Percentiles rank a stretch among this genome's conserved stretches.
phyloP scores from a whole-genome alignment of 2,329 filamentous ascomycete species.

The Fusarium setosum region DNA sequence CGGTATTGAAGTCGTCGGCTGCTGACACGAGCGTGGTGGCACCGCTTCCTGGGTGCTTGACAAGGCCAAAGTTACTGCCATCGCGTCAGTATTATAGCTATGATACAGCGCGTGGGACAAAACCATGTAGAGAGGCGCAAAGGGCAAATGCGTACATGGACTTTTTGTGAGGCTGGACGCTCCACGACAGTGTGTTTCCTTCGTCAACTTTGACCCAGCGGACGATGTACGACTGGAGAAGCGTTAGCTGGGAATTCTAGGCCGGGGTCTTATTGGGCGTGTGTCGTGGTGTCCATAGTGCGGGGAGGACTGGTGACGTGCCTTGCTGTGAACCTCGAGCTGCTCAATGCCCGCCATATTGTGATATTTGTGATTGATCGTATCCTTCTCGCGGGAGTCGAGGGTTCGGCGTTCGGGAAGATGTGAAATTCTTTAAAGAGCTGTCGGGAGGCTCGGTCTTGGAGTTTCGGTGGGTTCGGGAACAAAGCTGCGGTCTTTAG shows the following conservation, averaged over 20 bases:
- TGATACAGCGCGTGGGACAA: not conserved
- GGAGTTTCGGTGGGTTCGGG: slow-evolving; percentile 8
- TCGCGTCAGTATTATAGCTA: slow-evolving; percentile 25
- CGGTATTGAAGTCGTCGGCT: slow-evolving; percentile 56
- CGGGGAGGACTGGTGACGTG: slow-evolving; percentile 52
- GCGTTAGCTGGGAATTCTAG: slow-evolving; percentile 35
- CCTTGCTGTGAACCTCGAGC: slow-evolving; percentile 97
- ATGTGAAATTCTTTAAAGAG: not conserved
- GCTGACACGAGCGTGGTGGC: slow-evolving; percentile 58
- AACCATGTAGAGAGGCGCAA: not conserved
- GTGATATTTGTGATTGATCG: slow-evolving; percentile 16
- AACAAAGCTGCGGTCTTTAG: slow-evolving; percentile 32
- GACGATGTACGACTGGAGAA: slow-evolving; percentile 92
- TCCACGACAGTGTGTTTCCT: slow-evolving; percentile 96
- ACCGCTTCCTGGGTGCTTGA: slow-evolving; percentile 90
- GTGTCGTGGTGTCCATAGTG: not conserved
- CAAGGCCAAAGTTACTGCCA: slow-evolving; percentile 89
- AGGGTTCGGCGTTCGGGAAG: slow-evolving; percentile 13
- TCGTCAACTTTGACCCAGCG: slow-evolving; percentile 95
- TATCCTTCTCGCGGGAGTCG: not conserved
- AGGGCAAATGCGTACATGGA: slow-evolving; percentile 72
- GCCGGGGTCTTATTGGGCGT: not conserved
- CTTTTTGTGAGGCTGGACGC: slow-evolving; percentile 96
- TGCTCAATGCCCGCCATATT: slow-evolving; percentile 95
- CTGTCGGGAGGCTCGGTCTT: slow-evolving; percentile 16